phyloP scores from a whole-genome alignment of 106 monocot genomes.

The Allium cepa region DNA sequence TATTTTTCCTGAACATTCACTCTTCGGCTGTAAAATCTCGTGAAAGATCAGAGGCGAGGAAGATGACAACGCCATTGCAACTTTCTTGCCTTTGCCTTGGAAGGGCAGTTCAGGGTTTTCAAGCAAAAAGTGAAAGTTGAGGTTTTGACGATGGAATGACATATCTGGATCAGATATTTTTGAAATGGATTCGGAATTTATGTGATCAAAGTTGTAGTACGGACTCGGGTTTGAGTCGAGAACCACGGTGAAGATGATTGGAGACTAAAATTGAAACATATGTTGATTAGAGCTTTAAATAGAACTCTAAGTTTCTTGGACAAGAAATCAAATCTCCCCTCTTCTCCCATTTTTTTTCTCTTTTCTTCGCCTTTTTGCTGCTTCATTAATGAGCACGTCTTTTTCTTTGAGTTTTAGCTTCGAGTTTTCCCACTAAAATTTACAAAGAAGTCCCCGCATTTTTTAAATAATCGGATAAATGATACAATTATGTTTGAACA shows the following conservation, averaged over 20 bases:
- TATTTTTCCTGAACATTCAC: conserved; percentile 1
- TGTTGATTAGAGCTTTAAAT: not conserved
- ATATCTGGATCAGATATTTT: not conserved
- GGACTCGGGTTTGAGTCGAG: not conserved
- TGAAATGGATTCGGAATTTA: conserved; percentile 4
- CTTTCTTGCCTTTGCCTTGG: conserved; percentile 47
- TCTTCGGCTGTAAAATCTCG: conserved; percentile 22
- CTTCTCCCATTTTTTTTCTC: too few relatives aligned
- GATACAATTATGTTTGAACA: too few relatives aligned
- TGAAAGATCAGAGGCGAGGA: conserved; percentile 11
- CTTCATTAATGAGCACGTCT: too few relatives aligned
- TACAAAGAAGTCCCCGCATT: too few relatives aligned
- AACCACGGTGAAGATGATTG: conserved; percentile 2
- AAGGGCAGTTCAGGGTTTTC: conserved; percentile 41
- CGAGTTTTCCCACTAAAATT: too few relatives aligned
- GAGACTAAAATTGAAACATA: not conserved
- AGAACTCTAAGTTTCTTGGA: too few relatives aligned
- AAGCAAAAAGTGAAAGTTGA: conserved; percentile 89
- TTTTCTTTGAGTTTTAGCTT: too few relatives aligned
- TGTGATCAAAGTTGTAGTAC: not conserved
- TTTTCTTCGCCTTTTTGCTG: too few relatives aligned
- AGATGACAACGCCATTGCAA: conserved; percentile 2
- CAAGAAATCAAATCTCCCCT: too few relatives aligned
- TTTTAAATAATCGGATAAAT: too few relatives aligned
- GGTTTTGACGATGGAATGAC: conserved; percentile 43